Base-by-base conservation (phyloP, 805 yeast genomes). In the Naumovozyma baii region DNA sequence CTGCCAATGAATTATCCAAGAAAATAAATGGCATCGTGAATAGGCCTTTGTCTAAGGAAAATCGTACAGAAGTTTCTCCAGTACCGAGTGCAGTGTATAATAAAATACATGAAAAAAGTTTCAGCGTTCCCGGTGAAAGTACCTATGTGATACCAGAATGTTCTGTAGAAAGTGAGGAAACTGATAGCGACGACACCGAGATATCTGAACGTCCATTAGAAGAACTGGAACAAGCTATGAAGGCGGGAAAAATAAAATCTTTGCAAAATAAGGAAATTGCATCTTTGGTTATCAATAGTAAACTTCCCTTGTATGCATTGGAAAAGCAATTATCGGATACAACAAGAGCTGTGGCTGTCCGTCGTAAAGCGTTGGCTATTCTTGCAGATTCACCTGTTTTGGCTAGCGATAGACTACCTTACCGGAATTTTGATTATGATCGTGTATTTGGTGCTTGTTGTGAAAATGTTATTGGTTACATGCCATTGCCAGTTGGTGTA, bases 381-480 rank as follows among this genome's bases (percentile, higher is more conserved):
- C 63, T 85, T 39, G 85, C 95, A 5, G 73, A 78, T 51, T 86
- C 94, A 15, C 87, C 95, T 40, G 78, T 84, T 14, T 69, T 92
- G 40, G 80, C 78, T 48, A 65, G 81, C 2, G 68, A 74, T 26
- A 74, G 76, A 47, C 69, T 92, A 47, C 99, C 99, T 14, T 87
- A 77, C 63, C 67, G 70, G 47, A 66, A 76, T 55, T 92, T 90
- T 58, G 96, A 92, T 60, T 92, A 87, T 60, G 94, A 87, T 59
- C 80, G 97, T 49, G 98, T 92, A 5, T 81, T 88, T 56, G 98
- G 98, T 45, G 96, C 98, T 8, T 92, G 99, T 68, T 92, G 99
- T 69, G 99, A 92, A 63, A 92, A 92, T 57, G 99, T 92, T 42
- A 83, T 92, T 61, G 99, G 99, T 22, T 92, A 72, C 59, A 76